Evolutionary conservation across 1,284 basidiomycete genomes (phyloP).

Genomic region (Ganoderma lingzhi): DNA sequence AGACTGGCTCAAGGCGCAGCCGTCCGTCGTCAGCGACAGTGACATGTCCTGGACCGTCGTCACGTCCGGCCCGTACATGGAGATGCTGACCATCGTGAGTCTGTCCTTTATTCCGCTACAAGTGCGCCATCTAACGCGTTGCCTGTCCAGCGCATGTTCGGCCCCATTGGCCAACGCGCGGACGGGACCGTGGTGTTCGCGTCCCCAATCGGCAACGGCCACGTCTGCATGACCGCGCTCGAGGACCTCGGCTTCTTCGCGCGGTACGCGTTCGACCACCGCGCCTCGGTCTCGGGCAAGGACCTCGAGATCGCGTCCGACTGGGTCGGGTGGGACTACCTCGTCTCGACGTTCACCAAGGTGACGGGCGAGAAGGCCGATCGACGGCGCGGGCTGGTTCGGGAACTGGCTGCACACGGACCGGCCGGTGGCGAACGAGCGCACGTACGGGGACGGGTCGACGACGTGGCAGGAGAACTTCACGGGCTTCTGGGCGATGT

Average conservation of each 20-base stretch:
- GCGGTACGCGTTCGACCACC: constrained; percentile 53
- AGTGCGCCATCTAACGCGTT: not conserved
- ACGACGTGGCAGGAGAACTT: constrained; percentile 51
- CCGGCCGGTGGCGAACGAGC: constrained; percentile 17
- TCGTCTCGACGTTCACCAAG: constrained; percentile 48
- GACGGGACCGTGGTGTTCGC: constrained; percentile 43
- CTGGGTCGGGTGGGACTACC: constrained; percentile 51
- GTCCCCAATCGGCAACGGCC: constrained; percentile 35
- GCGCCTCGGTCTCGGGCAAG: constrained; percentile 47
- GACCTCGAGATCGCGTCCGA: constrained; percentile 54
- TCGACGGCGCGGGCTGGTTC: constrained; percentile 49
- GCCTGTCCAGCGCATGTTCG: constrained; percentile 44
- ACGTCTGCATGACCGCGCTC: constrained; percentile 43
- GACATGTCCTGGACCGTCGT: constrained; percentile 52
- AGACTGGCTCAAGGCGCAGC: constrained; percentile 52
- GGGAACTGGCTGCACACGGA: constrained; percentile 42
- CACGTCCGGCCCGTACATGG: constrained; percentile 54
- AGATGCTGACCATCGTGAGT: constrained; percentile 50
- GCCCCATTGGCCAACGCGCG: constrained; percentile 40
- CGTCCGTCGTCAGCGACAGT: constrained; percentile 45
- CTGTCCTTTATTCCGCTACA: not conserved
- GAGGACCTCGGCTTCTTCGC: constrained; percentile 46
- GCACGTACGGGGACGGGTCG: constrained; percentile 35
- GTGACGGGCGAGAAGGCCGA: constrained; percentile 47
- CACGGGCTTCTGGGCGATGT: constrained; percentile 49